These are phyloP conservation scores for Brassica balearica DNA, from an alignment of 441 rosid genomes.

Conservation along the genomic window DNA sequence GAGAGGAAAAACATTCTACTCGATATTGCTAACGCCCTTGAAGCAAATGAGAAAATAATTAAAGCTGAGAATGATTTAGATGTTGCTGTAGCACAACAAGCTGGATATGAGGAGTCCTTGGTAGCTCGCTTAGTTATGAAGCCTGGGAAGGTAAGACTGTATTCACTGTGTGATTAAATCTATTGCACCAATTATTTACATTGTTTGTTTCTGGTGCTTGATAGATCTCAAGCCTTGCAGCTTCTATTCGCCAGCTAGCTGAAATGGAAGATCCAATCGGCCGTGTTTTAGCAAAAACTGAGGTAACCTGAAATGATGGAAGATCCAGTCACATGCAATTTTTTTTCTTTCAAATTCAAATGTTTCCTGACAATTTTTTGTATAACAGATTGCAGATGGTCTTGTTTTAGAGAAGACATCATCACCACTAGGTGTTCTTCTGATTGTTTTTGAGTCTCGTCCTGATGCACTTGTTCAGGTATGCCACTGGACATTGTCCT, in stretches of 20 bases:
- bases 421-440: slow-evolving; percentile 94
- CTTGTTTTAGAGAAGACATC: slow-evolving; percentile 93
- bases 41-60: slow-evolving; percentile 74
- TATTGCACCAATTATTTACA: not conserved
- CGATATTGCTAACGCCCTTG: slow-evolving; percentile 83
- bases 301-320: slow-evolving; percentile 54
- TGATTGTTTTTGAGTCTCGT: slow-evolving; percentile 95
- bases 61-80: slow-evolving; percentile 83
- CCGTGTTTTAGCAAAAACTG: slow-evolving; percentile 74
- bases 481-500: slow-evolving; percentile 29
- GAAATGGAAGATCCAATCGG: slow-evolving; percentile 98
- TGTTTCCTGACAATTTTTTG: not conserved
- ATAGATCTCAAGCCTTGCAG: slow-evolving; percentile 85
- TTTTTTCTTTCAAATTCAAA: not conserved
- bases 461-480: slow-evolving; percentile 99
- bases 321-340: not conserved
- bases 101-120: slow-evolving; percentile 82
- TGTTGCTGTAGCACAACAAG: slow-evolving; percentile 78
- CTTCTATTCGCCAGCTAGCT: slow-evolving; percentile 86
- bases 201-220: slow-evolving; percentile 29
- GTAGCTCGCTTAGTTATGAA: slow-evolving; percentile 85
- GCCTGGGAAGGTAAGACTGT: slow-evolving; percentile 80
- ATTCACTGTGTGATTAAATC: slow-evolving; percentile 12
- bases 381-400: slow-evolving; percentile 83
- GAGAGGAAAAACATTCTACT: slow-evolving; percentile 80